Conservation (phyloP, 106 monocot species). For the Dactylorhiza incarnata region DNA sequence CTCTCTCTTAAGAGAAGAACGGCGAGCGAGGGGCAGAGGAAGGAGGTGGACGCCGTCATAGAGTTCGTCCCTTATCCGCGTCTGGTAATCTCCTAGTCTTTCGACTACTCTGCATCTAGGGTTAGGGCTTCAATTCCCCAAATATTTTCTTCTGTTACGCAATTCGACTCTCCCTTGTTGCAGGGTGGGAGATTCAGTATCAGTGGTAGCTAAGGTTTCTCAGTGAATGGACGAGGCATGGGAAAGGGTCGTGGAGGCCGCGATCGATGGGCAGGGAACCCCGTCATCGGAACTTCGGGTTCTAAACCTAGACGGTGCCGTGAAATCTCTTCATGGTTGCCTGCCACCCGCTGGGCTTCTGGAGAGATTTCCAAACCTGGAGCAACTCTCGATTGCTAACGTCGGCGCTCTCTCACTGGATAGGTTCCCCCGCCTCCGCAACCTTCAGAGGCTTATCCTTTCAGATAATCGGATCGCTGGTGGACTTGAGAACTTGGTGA, state of each 20-base stretch:
- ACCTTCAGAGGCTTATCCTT: constrained; percentile 67
- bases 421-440: constrained; percentile 62
- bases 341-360: constrained; percentile 67
- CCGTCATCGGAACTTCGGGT: constrained; percentile 32
- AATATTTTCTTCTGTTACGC: neutral
- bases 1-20: neutral
- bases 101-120: neutral
- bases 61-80: neutral
- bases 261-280: constrained; percentile 39
- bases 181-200: neutral
- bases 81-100: neutral
- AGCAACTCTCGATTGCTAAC: constrained; percentile 90
- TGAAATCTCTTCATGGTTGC: constrained; percentile 78
- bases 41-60: neutral
- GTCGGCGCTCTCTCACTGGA: constrained; percentile 79
- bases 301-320: constrained; percentile 79
- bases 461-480: constrained; percentile 93
- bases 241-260: constrained; percentile 87
- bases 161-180: neutral
- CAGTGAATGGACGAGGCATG: constrained; percentile 75
- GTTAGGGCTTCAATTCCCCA: constrained; percentile 2
- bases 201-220: neutral
- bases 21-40: neutral
- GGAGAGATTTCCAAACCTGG: constrained; percentile 62
- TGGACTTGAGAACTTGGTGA: constrained; percentile 81